Base-by-base conservation (phyloP, 495 filamentous ascomycete genomes). In the Articulospora tetracladia region DNA sequence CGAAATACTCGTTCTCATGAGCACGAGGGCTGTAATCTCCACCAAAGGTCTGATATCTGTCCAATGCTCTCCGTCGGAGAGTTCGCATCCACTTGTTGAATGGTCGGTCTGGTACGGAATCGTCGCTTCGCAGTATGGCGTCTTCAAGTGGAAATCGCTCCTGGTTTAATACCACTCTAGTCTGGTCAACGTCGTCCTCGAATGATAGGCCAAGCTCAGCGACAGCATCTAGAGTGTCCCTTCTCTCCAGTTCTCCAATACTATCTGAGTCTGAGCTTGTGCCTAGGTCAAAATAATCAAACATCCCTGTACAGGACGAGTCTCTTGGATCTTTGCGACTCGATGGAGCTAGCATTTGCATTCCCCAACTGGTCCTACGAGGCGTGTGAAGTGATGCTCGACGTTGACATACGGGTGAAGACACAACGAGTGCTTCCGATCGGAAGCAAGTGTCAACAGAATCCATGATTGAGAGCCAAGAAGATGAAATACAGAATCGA, bases 81-180 rank as follows among this genome's bases (percentile, higher is more conserved):
- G 73, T 80, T 60, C 65, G 80, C 69, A 86, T 76, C 83, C 83
- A 86, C 69, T 76, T 81, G 27, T 80, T 75, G 63, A 86, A 85
- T 26, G 79, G 80, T 17, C 17, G 26, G 17, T 54, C 57, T 65
- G 70, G 61, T 20, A 58, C 24, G 20, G 51, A 49, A 11, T 24
- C 20, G 36, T 59, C 57, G 2, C 17, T 44, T 20, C 41, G 34
- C 23, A 41, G 8, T 24, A 62, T 60, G 17, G 34, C 24, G 44
- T 57, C 53, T 22, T 69, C 66, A 22, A 66, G 36, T 8, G 60
- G 63, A 34, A 69, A 66, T 28, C 63, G 36, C 49, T 54, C 27
- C 36, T 69, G 68, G 51, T 50, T 62, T 57, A 62, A 63, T 51
- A 53, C 63, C 62, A 64, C 68, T 50, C 63, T 63, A 53, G 63